Conservation (phyloP, 2,329 filamentous ascomycete genomes). For the Chaetomium sp. region DNA sequence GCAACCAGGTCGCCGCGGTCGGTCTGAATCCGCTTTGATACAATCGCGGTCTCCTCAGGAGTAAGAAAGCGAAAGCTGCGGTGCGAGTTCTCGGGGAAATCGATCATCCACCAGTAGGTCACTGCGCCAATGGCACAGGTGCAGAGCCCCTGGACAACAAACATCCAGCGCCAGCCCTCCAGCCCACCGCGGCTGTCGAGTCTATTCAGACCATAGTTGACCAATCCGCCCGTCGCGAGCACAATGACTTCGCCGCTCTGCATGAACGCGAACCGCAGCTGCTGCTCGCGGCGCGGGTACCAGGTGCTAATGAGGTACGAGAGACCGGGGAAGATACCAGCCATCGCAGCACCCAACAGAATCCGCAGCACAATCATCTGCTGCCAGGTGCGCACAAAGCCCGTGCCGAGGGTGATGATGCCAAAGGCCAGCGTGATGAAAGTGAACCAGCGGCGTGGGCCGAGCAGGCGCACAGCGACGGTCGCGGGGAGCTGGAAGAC, state of each 20-base stretch:
- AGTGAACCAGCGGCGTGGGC: conserved; percentile 57
- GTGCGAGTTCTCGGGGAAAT: conserved; percentile 58
- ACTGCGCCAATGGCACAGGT: conserved; percentile 51
- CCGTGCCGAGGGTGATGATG: conserved; percentile 60
- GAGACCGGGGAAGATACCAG: conserved; percentile 45
- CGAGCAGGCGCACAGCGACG: conserved; percentile 57
- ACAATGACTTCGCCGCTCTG: conserved; percentile 60
- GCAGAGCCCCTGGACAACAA: conserved; percentile 58
- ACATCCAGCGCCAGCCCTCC: conserved; percentile 64
- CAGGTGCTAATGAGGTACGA: conserved; percentile 49
- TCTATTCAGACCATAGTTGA: conserved; percentile 64
- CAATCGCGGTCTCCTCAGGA: conserved; percentile 48
- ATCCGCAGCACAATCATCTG: conserved; percentile 64
- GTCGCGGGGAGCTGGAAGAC: conserved; percentile 64
- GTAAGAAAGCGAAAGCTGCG: conserved; percentile 52
- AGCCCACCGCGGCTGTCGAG: conserved; percentile 50
- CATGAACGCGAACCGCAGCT: conserved; percentile 58
- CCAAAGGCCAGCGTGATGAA: conserved; percentile 55
- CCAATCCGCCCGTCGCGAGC: conserved; percentile 58
- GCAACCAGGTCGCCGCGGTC: conserved; percentile 55
- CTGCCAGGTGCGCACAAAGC: conserved; percentile 60
- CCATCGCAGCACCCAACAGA: conserved; percentile 58
- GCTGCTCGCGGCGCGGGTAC: conserved; percentile 60
- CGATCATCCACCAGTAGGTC: conserved; percentile 65
- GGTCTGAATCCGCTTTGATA: conserved; percentile 49